phyloP scores from a whole-genome alignment of 495 filamentous ascomycete species.

The Aspergillus mulundensis region DNA sequence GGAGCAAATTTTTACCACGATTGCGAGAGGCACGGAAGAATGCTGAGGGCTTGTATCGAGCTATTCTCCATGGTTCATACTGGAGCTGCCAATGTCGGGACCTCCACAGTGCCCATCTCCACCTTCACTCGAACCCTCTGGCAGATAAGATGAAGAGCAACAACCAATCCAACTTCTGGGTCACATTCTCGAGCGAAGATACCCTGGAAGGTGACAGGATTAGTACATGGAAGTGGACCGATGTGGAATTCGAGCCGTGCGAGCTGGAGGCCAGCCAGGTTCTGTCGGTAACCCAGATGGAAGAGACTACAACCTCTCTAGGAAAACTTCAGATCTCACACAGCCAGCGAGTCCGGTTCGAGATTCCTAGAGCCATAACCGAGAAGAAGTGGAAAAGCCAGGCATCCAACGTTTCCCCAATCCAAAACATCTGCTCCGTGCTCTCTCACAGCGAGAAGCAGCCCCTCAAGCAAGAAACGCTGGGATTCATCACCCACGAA shows the following conservation, averaged over 20 bases:
- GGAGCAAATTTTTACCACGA: constrained; percentile 1
- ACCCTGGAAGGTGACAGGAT: too few relatives aligned
- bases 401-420: too few relatives aligned
- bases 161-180: not conserved
- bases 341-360: too few relatives aligned
- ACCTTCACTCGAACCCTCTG: not conserved
- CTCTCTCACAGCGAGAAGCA: not conserved
- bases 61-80: constrained; percentile 2
- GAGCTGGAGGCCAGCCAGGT: too few relatives aligned
- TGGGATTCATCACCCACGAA: not conserved
- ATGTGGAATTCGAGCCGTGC: constrained; percentile 12
- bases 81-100: constrained; percentile 8
- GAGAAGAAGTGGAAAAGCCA: too few relatives aligned
- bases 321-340: too few relatives aligned
- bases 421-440: constrained; percentile 1
- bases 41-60: constrained; percentile 6
- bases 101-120: constrained; percentile 8
- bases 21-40: constrained; percentile 10
- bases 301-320: too few relatives aligned
- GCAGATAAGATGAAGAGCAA: not conserved
- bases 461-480: not conserved
- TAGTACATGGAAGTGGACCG: constrained; percentile 9
- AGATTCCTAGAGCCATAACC: too few relatives aligned
- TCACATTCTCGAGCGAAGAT: not conserved
- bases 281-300: too few relatives aligned